These are phyloP conservation scores for Cornus kousa DNA, from an alignment of 148 eudicot genomes.

Conservation along the genomic window DNA sequence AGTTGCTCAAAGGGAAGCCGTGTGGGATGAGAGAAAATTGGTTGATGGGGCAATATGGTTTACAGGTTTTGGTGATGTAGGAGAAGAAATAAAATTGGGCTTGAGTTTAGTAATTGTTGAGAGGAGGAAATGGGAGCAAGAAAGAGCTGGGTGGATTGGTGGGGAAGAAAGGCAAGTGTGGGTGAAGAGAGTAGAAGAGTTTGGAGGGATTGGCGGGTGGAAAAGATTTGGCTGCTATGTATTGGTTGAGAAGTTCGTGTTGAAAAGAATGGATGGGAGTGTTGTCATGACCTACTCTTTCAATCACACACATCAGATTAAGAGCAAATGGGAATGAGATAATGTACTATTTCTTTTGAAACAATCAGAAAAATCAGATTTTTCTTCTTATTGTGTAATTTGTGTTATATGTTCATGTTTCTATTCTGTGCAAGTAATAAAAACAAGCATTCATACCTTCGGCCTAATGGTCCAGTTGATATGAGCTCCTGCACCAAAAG, in stretches of 20 bases:
- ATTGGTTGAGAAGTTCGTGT: slow-evolving; percentile 71
- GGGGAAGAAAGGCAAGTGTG: slow-evolving; percentile 30
- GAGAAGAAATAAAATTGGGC: slow-evolving; percentile 33
- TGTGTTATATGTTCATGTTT: no score
- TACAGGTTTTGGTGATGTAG: slow-evolving; percentile 9
- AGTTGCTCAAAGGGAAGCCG: slow-evolving; percentile 35
- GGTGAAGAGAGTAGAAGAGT: slow-evolving; percentile 46
- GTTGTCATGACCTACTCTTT: slow-evolving; percentile 55
- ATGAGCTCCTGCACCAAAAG: no score
- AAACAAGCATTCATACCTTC: no score
- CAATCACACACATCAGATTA: slow-evolving; percentile 51
- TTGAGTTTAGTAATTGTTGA: slow-evolving; percentile 48
- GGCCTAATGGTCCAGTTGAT: no score
- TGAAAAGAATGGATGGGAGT: slow-evolving; percentile 70
- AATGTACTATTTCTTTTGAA: no score
- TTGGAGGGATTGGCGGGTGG: slow-evolving; percentile 49
- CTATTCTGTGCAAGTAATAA: no score
- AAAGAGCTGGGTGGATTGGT: slow-evolving; percentile 51
- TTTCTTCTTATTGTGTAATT: no score
- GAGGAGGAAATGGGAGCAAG: slow-evolving; percentile 78
- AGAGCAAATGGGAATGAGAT: slow-evolving; percentile 56
- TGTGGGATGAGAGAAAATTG: slow-evolving; percentile 26
- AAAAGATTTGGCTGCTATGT: slow-evolving; percentile 54
- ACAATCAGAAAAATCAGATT: no score
- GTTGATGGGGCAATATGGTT: slow-evolving; percentile 48